phyloP scores from a whole-genome alignment of 257 asterid species.

The Solanum verrucosum region DNA sequence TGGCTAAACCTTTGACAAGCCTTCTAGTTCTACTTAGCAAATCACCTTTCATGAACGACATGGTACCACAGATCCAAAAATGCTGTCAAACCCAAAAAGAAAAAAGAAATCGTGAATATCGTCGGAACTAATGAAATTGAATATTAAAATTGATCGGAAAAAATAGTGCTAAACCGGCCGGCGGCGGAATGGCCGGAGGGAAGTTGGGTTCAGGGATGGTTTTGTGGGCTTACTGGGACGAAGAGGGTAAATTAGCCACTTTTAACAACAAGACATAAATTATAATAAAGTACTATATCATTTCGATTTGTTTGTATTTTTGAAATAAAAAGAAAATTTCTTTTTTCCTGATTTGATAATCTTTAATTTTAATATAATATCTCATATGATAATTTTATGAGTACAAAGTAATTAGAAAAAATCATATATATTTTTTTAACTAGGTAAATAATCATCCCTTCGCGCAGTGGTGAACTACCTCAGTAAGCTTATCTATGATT shows the following conservation, averaged over 20 bases:
- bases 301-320: no score
- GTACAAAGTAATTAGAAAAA: no score
- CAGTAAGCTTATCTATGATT: no score
- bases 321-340: no score
- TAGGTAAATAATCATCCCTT: no score
- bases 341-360: no score
- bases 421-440: no score
- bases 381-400: no score
- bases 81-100: not conserved
- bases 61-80: not conserved
- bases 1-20: conserved; percentile 88
- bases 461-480: no score
- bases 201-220: not conserved
- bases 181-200: not conserved
- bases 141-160: not conserved
- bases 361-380: no score
- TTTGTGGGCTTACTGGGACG: not conserved
- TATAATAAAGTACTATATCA: no score
- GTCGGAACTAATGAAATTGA: not conserved
- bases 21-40: conserved; percentile 63
- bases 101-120: not conserved
- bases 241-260: not conserved
- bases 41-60: conserved; percentile 88
- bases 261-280: not conserved
- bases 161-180: not conserved